phyloP scores from a whole-genome alignment of 768 basidiomycete species.

The Lentinus tigrinus region DNA sequence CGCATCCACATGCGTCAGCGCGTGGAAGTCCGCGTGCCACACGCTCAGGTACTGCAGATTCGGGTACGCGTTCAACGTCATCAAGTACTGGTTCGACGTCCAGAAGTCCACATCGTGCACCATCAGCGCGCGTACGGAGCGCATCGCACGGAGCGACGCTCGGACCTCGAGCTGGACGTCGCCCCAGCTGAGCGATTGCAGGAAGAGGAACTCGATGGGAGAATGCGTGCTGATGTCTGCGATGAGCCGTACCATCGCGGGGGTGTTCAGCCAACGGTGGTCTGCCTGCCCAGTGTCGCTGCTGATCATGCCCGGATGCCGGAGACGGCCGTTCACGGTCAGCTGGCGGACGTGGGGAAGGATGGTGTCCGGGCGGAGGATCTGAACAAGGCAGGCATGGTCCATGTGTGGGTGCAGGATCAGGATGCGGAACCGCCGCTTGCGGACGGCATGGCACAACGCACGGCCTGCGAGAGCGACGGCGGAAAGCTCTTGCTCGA shows the following conservation, averaged over 20 bases:
- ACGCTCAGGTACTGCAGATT: conserved; percentile 1
- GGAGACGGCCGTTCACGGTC: neutral
- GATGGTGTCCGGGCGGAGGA: neutral
- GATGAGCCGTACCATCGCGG: neutral
- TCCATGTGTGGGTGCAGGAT: neutral
- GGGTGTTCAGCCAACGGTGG: neutral
- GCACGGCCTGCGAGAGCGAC: neutral
- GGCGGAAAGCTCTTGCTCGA: neutral
- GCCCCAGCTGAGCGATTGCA: conserved; percentile 13
- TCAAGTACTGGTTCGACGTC: conserved; percentile 16
- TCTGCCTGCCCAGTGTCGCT: neutral
- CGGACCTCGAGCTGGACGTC: neutral
- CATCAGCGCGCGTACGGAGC: neutral
- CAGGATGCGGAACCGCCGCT: neutral
- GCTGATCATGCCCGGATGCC: neutral
- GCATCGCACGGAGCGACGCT: neutral
- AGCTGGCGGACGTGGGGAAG: conserved; percentile 1
- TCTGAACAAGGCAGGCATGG: neutral
- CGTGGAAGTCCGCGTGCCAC: neutral
- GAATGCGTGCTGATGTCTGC: neutral
- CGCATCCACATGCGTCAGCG: neutral
- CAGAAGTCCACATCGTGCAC: conserved; percentile 8
- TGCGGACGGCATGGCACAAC: neutral
- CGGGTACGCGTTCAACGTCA: conserved; percentile 9
- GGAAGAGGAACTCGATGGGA: conserved; percentile 1